Evolutionary conservation across 306 rosid species (phyloP).

Genomic region (Elaeagnus macrophylla): DNA sequence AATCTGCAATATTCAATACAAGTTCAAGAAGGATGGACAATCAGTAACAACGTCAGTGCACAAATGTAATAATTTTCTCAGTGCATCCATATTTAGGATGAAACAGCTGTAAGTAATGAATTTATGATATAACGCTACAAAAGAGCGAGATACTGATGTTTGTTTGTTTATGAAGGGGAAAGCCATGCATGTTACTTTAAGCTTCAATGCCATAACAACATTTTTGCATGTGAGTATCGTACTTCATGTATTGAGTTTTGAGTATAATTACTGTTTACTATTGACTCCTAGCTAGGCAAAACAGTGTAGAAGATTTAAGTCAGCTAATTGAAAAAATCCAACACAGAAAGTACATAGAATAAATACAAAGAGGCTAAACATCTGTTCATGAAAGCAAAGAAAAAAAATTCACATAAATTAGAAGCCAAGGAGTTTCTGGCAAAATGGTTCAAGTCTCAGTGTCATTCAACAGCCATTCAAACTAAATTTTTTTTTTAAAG

Average conservation of each 20-base stretch:
- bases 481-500: slow-evolving; percentile 22
- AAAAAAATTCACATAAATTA: slow-evolving; percentile 37
- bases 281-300: too few species aligned
- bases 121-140: not conserved
- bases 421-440: slow-evolving; percentile 27
- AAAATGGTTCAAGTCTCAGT: slow-evolving; percentile 31
- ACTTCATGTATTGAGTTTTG: too few species aligned
- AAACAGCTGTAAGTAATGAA: not conserved
- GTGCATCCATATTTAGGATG: not conserved
- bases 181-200: too few species aligned
- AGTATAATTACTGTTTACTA: too few species aligned
- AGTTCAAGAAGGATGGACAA: slow-evolving; percentile 83
- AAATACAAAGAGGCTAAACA: slow-evolving; percentile 7
- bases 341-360: not conserved
- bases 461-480: slow-evolving; percentile 42
- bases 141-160: too few species aligned
- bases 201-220: too few species aligned
- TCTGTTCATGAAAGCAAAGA: slow-evolving; percentile 25
- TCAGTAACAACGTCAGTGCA: slow-evolving; percentile 59
- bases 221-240: too few species aligned
- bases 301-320: too few species aligned
- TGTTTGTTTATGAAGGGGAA: too few species aligned
- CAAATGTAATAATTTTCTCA: slow-evolving; percentile 20
- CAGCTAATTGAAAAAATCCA: not conserved
- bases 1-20: slow-evolving; percentile 82